Evolutionary conservation across 768 basidiomycete genomes (phyloP).

Genomic region (Rubroboletus satanas): DNA sequence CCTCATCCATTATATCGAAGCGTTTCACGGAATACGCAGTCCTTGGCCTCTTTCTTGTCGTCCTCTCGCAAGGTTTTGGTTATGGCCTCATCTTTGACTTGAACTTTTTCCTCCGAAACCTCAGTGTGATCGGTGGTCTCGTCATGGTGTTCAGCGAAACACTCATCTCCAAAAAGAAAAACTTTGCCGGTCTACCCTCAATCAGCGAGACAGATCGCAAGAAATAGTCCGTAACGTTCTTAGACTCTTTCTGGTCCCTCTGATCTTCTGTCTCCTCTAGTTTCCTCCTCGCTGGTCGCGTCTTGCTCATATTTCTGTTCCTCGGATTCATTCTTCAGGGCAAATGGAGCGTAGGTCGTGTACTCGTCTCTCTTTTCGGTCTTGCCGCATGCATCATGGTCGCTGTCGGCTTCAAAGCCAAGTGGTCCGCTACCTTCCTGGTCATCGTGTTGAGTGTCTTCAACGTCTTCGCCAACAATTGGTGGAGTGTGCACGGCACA

Average conservation of each 20-base stretch:
- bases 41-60: constrained; percentile 84
- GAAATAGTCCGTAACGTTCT: constrained; percentile 75
- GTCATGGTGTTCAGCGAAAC: constrained; percentile 99
- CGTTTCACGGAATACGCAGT: constrained; percentile 86
- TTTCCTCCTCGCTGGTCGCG: constrained; percentile 95
- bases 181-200: constrained; percentile 87
- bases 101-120: constrained; percentile 99
- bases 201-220: constrained; percentile 94
- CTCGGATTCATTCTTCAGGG: constrained; percentile 96
- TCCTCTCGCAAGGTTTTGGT: constrained; percentile 94
- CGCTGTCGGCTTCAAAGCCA: constrained; percentile 98
- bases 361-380: constrained; percentile 86
- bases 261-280: constrained; percentile 37
- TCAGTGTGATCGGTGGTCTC: constrained; percentile 95
- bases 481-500: constrained; percentile 89
- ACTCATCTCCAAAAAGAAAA: constrained; percentile 79
- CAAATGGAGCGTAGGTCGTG: constrained; percentile 80
- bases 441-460: constrained; percentile 88
- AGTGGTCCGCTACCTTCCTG: constrained; percentile 96
- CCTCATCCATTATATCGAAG: constrained; percentile 82
- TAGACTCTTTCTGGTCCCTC: not conserved
- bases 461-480: constrained; percentile 99
- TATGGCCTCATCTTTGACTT: constrained; percentile 99
- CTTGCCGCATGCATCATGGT: constrained; percentile 94
- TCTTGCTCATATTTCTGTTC: constrained; percentile 98